Evolutionary conservation across 345 rosid genomes (phyloP), one percentile per base, ranked within the genome.

Genomic region (Citrus reticulata): DNA sequence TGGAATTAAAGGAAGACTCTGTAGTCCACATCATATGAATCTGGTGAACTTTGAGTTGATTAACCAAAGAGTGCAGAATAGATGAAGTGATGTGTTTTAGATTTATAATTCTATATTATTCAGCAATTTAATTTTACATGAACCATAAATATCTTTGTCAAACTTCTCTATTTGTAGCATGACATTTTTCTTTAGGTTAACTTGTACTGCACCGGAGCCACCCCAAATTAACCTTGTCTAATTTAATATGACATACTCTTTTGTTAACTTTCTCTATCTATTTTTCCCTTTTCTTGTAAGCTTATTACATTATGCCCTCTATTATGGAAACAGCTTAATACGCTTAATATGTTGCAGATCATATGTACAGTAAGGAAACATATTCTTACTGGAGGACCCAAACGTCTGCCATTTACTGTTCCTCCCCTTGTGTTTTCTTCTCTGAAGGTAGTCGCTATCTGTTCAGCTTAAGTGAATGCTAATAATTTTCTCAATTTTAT

Each of bases 401-500:
- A 84, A 84, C 97, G 95, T 58, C 87, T 96, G 25, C 91, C 95
- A 68, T 96, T 87, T 85, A 96, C 98, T 72, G 86, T 94, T 88
- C 98, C 99, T 81, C 95, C 99, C 22, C 95, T 96, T 86, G 93
- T 93, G 65, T 90, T 94, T 82, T 90, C 95, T 66, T 87, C 93
- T 80, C 88, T 92, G 59, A 93, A 94, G 98, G 99, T 96, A 76
- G 91, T 64, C 78, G 74, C 75, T 74, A 42, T 78, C 72, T 73
- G 4, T 79, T 46, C 39, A 74, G 68, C 46, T 79, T 61, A 76
- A 66, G 37, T 51, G 65, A 51, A 49, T 68, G 51, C 73, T 32
- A 35, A 25, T 30, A 68, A 57, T 39, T 57, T 72, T 69, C 40
- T 68, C 4, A 51, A 55, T 63, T n/a, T 34, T 9, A 49, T 54